Conservation (phyloP, 352 stramenopile species). For the Globisporangium abappressorium region DNA sequence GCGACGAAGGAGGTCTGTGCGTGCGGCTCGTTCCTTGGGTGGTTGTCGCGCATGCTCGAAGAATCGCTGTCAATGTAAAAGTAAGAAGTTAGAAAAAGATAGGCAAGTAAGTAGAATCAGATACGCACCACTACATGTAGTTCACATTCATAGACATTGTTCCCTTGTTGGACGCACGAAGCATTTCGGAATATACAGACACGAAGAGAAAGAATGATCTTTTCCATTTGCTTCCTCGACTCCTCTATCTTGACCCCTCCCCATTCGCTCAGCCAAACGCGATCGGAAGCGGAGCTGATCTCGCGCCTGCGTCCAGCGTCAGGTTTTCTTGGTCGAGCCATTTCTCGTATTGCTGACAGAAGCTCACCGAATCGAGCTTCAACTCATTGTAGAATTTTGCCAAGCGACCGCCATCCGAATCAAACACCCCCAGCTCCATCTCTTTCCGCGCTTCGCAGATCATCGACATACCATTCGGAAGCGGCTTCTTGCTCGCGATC, state of each 20-base stretch:
- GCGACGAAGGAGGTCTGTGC: background rate
- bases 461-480: constrained; percentile 43
- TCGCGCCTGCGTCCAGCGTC: constrained; percentile 31
- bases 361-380: constrained; percentile 65
- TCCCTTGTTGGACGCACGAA: background rate
- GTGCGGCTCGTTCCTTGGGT: background rate
- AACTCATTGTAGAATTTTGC: constrained; percentile 65
- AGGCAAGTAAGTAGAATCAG: background rate
- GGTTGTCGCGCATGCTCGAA: background rate
- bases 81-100: constrained; percentile 2
- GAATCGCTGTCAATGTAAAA: constrained; percentile 5
- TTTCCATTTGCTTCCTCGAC: background rate
- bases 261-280: constrained; percentile 38
- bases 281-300: constrained; percentile 48
- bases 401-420: constrained; percentile 58
- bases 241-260: background rate
- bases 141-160: constrained; percentile 4
- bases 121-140: background rate
- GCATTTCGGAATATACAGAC: background rate
- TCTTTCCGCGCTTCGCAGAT: constrained; percentile 64
- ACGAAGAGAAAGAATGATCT: background rate
- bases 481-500: constrained; percentile 39
- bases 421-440: constrained; percentile 49
- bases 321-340: constrained; percentile 72
- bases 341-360: constrained; percentile 84